Evolutionary conservation across 2,329 filamentous ascomycete species (phyloP), one percentile per base, ranked within the genome.

Genomic region (Xylariomycetidae sp.): DNA sequence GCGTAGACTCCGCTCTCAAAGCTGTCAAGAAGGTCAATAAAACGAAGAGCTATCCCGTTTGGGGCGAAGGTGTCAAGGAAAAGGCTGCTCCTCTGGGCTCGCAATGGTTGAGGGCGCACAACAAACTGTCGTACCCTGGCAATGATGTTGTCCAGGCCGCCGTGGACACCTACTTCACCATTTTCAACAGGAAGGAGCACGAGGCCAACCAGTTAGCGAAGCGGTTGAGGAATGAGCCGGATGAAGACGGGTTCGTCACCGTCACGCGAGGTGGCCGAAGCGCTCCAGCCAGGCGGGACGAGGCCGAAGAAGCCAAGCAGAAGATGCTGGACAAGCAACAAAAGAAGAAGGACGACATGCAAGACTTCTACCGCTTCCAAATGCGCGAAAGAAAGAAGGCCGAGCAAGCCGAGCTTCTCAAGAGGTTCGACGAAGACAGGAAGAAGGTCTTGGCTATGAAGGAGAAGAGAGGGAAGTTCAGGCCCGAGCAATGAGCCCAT

Each of bases 181-280:
- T 79, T n/a, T 96, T 88, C 64, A 83, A 70, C 64, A 74, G 54
- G 64, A 85, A 68, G 63, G 84, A 74, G 68, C 77, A 59, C 61
- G 81, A 68, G 60, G 80, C 68, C 47, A 72, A 53, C 44, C 79
- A 65, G 63, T 71, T 67, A 54, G 82, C 63, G 54, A 79, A 76
- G 62, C 65, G 74, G 35, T 65, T 82, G 40, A 78, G 85, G 40
- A 82, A 83, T 47, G 80, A 87, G 50, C 87, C 90, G 0, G 92
- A 98, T 58, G 89, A 87, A 53, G 92, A 98, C 58, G 92, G 92
- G 2, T 98, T 98, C 57, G 74, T 96, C 30, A 96, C 89, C 4
- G 92, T 98, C 16, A 84, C 81, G 2, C 74, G 85, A 34, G 88
- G 88, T 17, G 84, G 85, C 24, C 69, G 82, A 37, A 71, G 71